phyloP scores from a whole-genome alignment of 805 yeast genomes.

The Lipomyces yamadae region DNA sequence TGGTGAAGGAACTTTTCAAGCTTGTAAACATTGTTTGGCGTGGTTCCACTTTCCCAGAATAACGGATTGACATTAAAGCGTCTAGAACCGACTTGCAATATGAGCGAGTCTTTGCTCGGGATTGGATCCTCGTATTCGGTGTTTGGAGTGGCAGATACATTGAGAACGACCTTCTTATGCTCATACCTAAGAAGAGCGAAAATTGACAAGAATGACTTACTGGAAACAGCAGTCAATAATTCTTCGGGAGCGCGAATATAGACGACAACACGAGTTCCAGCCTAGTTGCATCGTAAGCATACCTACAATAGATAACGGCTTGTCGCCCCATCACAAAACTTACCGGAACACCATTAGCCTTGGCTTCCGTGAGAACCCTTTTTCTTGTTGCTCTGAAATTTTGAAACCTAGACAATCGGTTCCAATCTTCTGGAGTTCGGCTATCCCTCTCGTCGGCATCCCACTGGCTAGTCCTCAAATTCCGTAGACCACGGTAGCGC shows the following conservation, averaged over 20 bases:
- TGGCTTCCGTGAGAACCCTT: constrained; percentile 65
- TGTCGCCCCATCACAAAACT: not conserved
- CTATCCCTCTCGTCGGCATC: constrained; percentile 81
- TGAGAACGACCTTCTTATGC: constrained; percentile 80
- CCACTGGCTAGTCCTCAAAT: constrained; percentile 81
- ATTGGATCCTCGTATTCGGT: constrained; percentile 87
- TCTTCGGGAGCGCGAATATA: constrained; percentile 55
- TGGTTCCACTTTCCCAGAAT: constrained; percentile 75
- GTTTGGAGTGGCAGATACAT: constrained; percentile 83
- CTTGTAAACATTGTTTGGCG: constrained; percentile 84
- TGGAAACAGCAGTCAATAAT: constrained; percentile 60
- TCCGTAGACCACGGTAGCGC: constrained; percentile 86
- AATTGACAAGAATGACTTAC: constrained; percentile 62
- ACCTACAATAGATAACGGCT: not conserved
- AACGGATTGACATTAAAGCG: constrained; percentile 81
- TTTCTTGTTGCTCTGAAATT: constrained; percentile 79
- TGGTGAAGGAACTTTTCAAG: constrained; percentile 82
- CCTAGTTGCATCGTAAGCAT: constrained; percentile 39
- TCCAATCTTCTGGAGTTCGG: constrained; percentile 78
- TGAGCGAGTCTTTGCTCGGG: constrained; percentile 75
- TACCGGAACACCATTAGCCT: constrained; percentile 41
- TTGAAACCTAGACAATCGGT: constrained; percentile 69
- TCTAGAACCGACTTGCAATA: constrained; percentile 93
- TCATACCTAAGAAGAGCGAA: constrained; percentile 84
- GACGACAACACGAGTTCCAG: constrained; percentile 70